Evolutionary conservation across 495 filamentous ascomycete species (phyloP).

Genomic region (Penicillium silybi): DNA sequence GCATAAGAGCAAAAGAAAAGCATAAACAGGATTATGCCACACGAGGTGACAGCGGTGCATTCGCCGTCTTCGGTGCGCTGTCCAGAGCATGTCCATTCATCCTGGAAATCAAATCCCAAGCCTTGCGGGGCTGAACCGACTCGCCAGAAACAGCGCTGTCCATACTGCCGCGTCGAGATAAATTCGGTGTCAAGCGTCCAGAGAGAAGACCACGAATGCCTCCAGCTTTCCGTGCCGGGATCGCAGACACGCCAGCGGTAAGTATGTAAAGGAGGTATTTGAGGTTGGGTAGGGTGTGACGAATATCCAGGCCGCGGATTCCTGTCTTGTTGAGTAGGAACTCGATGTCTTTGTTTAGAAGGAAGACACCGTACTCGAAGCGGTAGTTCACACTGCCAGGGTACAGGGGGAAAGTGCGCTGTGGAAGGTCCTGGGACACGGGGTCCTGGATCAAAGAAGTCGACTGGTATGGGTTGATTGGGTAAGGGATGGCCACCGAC

Average conservation of each 20-base stretch:
- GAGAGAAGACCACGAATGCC: constrained; percentile 61
- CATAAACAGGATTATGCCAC: constrained; percentile 10
- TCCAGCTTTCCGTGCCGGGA: constrained; percentile 74
- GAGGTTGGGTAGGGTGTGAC: constrained; percentile 87
- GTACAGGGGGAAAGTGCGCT: constrained; percentile 76
- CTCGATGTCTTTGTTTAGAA: constrained; percentile 93
- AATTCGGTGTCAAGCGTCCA: constrained; percentile 30
- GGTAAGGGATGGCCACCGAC: constrained; percentile 73
- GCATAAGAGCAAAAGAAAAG: neutral
- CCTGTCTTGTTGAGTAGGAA: constrained; percentile 71
- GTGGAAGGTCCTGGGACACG: constrained; percentile 62
- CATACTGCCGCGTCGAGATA: constrained; percentile 38
- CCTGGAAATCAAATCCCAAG: constrained; percentile 22
- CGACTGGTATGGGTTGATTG: constrained; percentile 66
- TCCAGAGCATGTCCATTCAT: constrained; percentile 30
- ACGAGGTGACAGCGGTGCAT: constrained; percentile 16
- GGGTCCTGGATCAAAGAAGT: constrained; percentile 75
- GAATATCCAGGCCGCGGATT: constrained; percentile 74
- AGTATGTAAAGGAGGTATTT: constrained; percentile 89
- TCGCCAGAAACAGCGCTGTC: constrained; percentile 41
- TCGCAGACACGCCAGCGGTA: constrained; percentile 69
- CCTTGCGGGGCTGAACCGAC: constrained; percentile 25
- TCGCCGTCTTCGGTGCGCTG: constrained; percentile 2
- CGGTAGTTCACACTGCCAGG: constrained; percentile 73
- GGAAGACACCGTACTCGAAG: constrained; percentile 92